Percentiles rank a stretch among this genome's conserved stretches.
Evolutionary conservation across 345 rosid genomes (phyloP).

Genomic region (Citrus sinensis): DNA sequence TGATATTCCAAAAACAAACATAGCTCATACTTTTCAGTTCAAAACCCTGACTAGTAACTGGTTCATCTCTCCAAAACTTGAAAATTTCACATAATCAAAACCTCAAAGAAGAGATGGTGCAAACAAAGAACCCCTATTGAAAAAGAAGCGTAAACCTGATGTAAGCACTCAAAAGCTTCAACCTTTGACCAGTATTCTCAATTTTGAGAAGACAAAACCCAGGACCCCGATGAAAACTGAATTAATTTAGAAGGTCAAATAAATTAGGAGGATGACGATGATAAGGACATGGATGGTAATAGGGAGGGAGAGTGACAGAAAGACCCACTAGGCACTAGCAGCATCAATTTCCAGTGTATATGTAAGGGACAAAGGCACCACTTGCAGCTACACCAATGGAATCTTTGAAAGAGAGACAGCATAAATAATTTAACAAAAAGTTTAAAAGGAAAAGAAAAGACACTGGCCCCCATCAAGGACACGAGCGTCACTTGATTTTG

Average conservation of each 20-base stretch:
- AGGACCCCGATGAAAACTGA: not conserved
- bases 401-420: not conserved
- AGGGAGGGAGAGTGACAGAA: slow-evolving; percentile 19
- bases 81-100: too few species aligned
- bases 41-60: too few species aligned
- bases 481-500: not conserved
- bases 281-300: slow-evolving; percentile 18
- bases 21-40: too few species aligned
- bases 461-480: not conserved
- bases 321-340: not conserved
- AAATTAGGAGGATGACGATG: slow-evolving; percentile 8
- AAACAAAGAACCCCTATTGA: slow-evolving; percentile 47
- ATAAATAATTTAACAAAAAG: not conserved
- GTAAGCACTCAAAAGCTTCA: slow-evolving; percentile 36
- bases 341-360: not conserved
- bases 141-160: slow-evolving; percentile 51
- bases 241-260: slow-evolving; percentile 4
- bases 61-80: too few species aligned
- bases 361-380: not conserved
- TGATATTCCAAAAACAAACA: too few species aligned
- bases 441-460: not conserved
- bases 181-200: slow-evolving; percentile 4
- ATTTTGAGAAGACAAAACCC: slow-evolving; percentile 10
- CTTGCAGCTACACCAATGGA: slow-evolving; percentile 10
- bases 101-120: slow-evolving; percentile 27